A percentile compares a stretch with the other conserved stretches of the same genome.
Conservation (phyloP, 805 yeast species). For the Myxozyma udenii region DNA sequence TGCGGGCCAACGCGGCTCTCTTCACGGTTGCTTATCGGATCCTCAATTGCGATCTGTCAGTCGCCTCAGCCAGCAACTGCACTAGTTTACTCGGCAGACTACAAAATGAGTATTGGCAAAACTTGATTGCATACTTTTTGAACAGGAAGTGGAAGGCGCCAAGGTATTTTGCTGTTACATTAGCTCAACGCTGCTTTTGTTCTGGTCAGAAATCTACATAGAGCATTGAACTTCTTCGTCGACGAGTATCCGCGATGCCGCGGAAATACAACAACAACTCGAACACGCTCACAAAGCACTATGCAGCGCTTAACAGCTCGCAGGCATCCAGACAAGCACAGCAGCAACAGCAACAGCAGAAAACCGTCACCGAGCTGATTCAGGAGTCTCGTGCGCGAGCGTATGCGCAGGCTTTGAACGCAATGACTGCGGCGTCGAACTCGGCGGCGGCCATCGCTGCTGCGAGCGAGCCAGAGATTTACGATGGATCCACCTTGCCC, state of each 20-base stretch:
- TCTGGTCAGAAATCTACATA: no score
- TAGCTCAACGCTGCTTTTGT: no score
- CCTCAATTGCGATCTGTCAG: no score
- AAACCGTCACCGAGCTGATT: conserved; percentile 22
- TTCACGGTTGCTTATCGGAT: no score
- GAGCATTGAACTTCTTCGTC: no score
- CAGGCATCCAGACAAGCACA: conserved; percentile 10
- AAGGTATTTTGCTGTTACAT: no score
- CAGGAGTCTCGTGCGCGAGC: conserved; percentile 23
- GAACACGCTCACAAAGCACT: conserved; percentile 27
- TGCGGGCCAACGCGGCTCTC: no score
- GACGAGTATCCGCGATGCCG: conserved; percentile 24
- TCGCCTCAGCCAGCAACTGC: no score
- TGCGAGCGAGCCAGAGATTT: conserved; percentile 2
- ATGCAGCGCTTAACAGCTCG: conserved; percentile 19
- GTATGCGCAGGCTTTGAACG: conserved; percentile 1
- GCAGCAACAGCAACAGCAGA: conserved; percentile 4
- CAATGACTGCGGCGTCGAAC: conserved; percentile 8
- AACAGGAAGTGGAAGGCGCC: no score
- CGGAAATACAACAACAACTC: conserved; percentile 21
- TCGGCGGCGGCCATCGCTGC: conserved; percentile 6
- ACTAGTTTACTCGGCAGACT: no score
- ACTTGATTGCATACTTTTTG: no score
- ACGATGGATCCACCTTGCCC: conserved; percentile 1
- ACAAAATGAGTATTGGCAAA: no score